A percentile compares a stretch with the other conserved stretches of the same genome.
phyloP scores from a whole-genome alignment of 2,329 filamentous ascomycete genomes.

The Chrysoporthe puriensis region DNA sequence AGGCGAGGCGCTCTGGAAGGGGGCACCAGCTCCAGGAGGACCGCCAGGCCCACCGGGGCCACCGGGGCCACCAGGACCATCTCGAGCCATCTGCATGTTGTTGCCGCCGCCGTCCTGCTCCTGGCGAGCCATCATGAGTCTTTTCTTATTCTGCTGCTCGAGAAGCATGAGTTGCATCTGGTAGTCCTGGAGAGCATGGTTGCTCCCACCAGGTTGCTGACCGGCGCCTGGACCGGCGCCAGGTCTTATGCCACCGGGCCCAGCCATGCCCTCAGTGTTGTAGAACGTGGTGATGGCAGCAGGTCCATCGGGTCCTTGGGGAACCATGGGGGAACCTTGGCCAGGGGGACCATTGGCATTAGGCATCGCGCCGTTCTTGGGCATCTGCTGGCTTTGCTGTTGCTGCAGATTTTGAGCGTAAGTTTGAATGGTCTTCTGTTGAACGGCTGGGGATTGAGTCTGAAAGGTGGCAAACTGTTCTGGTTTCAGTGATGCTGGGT shows the following conservation, averaged over 20 bases:
- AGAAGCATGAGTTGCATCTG: slow-evolving; percentile 89
- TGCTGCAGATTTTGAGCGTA: slow-evolving; percentile 85
- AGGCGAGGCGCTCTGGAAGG: slow-evolving; percentile 71
- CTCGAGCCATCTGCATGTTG: slow-evolving; percentile 54
- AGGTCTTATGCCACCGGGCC: slow-evolving; percentile 61
- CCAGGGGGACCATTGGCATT: slow-evolving; percentile 72
- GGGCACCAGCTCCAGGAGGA: slow-evolving; percentile 41
- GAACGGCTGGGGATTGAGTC: slow-evolving; percentile 60
- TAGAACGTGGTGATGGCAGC: slow-evolving; percentile 62
- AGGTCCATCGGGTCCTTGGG: slow-evolving; percentile 68
- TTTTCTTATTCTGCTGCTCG: slow-evolving; percentile 86
- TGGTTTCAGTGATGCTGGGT: slow-evolving; percentile 71
- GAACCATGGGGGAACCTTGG: slow-evolving; percentile 84
- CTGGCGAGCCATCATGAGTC: slow-evolving; percentile 79
- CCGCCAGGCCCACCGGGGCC: slow-evolving; percentile 53
- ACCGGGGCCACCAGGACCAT: slow-evolving; percentile 55
- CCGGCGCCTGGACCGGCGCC: slow-evolving; percentile 49
- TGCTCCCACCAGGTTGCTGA: slow-evolving; percentile 61
- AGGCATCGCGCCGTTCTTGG: slow-evolving; percentile 73
- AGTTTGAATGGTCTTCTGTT: slow-evolving; percentile 83
- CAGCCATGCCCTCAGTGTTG: slow-evolving; percentile 64
- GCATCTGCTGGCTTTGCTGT: slow-evolving; percentile 80
- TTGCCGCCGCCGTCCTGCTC: slow-evolving; percentile 71
- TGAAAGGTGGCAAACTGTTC: slow-evolving; percentile 73
- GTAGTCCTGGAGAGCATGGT: slow-evolving; percentile 84